A percentile compares a stretch with the other conserved stretches of the same genome.
phyloP scores from a whole-genome alignment of 2,329 filamentous ascomycete species.

The Ophiosphaerella narmari region DNA sequence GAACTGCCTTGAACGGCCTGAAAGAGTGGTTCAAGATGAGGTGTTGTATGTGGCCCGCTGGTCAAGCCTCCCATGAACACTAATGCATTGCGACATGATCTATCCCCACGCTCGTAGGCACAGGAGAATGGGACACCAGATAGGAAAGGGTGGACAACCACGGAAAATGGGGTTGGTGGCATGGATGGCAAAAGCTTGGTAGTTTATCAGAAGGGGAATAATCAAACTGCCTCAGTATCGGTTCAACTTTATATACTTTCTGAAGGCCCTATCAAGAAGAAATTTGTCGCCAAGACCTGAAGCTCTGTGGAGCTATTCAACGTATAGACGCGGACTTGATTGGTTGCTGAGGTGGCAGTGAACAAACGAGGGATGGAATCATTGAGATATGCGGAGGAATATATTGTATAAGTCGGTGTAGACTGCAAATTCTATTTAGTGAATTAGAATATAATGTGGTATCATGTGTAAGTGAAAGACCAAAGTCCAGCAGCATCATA shows the following conservation, averaged over 20 bases:
- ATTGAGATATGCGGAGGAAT: too few relatives aligned
- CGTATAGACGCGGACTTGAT: conserved; percentile 1
- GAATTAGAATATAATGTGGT: too few relatives aligned
- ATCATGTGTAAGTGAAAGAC: too few relatives aligned
- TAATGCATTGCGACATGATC: conserved; percentile 11
- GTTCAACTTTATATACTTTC: neutral
- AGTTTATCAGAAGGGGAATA: too few relatives aligned
- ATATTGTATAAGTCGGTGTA: too few relatives aligned
- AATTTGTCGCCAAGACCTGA: conserved; percentile 1
- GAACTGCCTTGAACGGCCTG: neutral
- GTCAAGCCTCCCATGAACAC: conserved; percentile 23
- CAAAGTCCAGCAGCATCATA: too few relatives aligned
- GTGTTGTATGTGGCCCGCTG: conserved; percentile 17
- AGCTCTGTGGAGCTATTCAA: neutral
- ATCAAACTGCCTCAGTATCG: neutral
- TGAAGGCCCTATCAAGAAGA: neutral
- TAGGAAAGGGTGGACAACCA: conserved; percentile 16
- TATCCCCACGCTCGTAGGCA: conserved; percentile 19
- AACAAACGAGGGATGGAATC: too few relatives aligned
- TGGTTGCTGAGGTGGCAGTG: neutral
- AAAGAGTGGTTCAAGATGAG: conserved; percentile 2
- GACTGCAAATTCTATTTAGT: too few relatives aligned
- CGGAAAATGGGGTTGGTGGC: conserved; percentile 1
- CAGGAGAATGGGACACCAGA: conserved; percentile 9
- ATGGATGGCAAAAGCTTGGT: neutral